Evolutionary conservation across 2,329 filamentous ascomycete genomes (phyloP), one percentile per base, ranked within the genome.

Genomic region (Blastomyces parvus): DNA sequence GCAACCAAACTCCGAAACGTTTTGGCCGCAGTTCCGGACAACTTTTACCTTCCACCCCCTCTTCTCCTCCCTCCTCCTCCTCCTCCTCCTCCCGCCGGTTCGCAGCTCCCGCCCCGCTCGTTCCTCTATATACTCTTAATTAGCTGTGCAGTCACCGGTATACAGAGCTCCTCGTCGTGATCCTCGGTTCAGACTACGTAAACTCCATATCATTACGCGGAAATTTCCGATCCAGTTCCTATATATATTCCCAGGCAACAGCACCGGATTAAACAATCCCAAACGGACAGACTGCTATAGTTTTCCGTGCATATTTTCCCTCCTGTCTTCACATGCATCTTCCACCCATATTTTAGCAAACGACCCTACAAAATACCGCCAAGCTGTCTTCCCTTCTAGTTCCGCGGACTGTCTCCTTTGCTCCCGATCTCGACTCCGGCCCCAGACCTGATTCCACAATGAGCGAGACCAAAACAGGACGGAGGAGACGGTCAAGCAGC

Each of bases 401-500:
- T 73, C 88, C 90, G 77, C 90, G 90, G 77, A 91, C 90, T 82
- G 88, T 94, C 83, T 91, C 90, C 78, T 95, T 94, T 84, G 88
- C 91, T 82, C 88, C 87, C 82, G 88, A 88, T 80, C 85, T 87
- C 71, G 88, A 89, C 83, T 86, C 79, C 82, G 86, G 83, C 70
- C 75, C 74, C 64, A 72, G 74, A 62, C 74, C 78, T 81, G 79
- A 73, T 85, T 85, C 85, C 77, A 83, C 77, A 76, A 85, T 83
- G 80, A 79, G 74, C 70, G 84, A 87, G 72, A 83, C 83, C 72
- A 86, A 88, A 75, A 81, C 83, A 69, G 88, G 86, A 69, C 85
- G 93, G 78, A 86, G 93, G 83, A 88, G 94, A 82, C 88, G 94
- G 79, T 97, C 94, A 78, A 97, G 93, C 82, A 97, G 93, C 80